Evolutionary conservation across 2,329 filamentous ascomycete species (phyloP), one percentile per base, ranked within the genome.

Genomic region (Fusarium agapanthi): DNA sequence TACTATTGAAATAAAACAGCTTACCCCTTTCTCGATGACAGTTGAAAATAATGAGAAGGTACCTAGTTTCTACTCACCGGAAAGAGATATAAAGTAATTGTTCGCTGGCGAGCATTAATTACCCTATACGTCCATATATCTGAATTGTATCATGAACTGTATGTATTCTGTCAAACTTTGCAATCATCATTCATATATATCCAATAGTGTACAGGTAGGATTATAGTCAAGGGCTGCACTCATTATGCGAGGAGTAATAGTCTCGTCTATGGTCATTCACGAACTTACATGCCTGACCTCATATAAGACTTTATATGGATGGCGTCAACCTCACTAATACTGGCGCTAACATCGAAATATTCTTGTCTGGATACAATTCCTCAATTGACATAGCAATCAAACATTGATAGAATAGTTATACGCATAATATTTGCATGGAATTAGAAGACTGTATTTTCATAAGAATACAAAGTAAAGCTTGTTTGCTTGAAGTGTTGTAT

Each of bases 361-460:
- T n/a, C 2, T 14, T 10, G 20, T 6, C 6, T 30, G 5, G 11
- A 54, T 6, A 14, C 7, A 13, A 18, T 38, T 18, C 34, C 11
- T 54, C 11, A n/a, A 28, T 14, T 28, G 15, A 41, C 11, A 35
- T 35, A 14, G 15, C 8, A n/a, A 14, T n/a, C n/a, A 7, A 28
- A n/a, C 3, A 28, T 18, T 6, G 2, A 18, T 18, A 7, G 8
- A 28, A 18, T 18, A 37, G 28, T 2, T 30, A 14, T 18, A n/a
- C 12, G 13, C 2, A 38, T 14, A 18, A 30, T 3, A 2, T 11
- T 7, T 2, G 4, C 1, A 8, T 9, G 6, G 3, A 26, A 2
- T 6, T 1, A 12, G 13, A 30, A 22, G 5, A 35, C 20, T 10
- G 12, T 14, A 0, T 24, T 18, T 3, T 18, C 7, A 14, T 26